Base-by-base conservation (phyloP, 2,329 filamentous ascomycete genomes). In the Colletotrichum navitas region DNA sequence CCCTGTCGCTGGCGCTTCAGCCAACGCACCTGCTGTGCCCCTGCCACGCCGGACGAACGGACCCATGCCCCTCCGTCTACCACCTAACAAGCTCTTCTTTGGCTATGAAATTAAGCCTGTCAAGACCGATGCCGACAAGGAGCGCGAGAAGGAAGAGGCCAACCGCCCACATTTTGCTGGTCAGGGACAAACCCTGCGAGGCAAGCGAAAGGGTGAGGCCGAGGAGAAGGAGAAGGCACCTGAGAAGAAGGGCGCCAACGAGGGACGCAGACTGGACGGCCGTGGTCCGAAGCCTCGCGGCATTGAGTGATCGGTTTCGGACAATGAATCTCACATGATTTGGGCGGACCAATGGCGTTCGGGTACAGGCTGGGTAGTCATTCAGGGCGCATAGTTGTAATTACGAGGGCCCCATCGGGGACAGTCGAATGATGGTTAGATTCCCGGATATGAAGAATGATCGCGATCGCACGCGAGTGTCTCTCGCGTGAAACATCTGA, bases 11-110 rank as follows among this genome's bases (percentile, higher is more conserved):
- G 89, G 89, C 21, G 77, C 85, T 32, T 87, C 86, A 0, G 84
- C 84, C 76, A 74, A 84, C 79, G 82, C 77, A 54, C 78, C 76
- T 45, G 62, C 51, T 14, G 24, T 59, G 29, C 71, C 71, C n/a
- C 77, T 79, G 0, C 79, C 87, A 73, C 82, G 81, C 73, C 81
- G 88, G 73, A 90, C 87, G 18, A 94, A 95, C 74, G 95, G 94
- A 0, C 94, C 95, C 0, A 93, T 96, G 79, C 94, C 95, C 4
- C 87, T 99, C 10, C 89, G 96, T 36, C 81, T 99, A 63, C 89
- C 94, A 0, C 92, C 93, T 0, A 96, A 96, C 77, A 97, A 98
- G 82, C 86, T 99, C 5, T 99, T 99, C 85, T 97, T 99, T 74
- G 96, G 96, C 3, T 99, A 98, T 78, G 92, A 97, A 78, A 88